Evolutionary conservation across 495 filamentous ascomycete species (phyloP), one percentile per base, ranked within the genome.

Genomic region (Paragyromitra xinjiangensis): DNA sequence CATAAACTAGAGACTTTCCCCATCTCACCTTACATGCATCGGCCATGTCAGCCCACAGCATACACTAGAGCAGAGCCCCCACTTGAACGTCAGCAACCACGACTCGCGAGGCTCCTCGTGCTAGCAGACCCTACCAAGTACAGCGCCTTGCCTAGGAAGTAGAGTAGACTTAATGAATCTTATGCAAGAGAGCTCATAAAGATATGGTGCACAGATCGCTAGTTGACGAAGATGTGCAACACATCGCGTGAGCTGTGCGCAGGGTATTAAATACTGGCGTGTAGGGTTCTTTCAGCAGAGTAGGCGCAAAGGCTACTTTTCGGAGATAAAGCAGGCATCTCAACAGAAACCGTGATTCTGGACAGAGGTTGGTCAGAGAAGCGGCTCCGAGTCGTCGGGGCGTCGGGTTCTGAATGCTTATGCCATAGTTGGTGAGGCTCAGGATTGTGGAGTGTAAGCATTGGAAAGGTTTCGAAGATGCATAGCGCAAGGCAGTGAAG

Each of bases 401-500:
- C 42, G 74, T 77, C 48, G 74, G 53, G 69, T 77, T 73, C 61
- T 59, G 70, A 77, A 77, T 77, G 69, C 69, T 77, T 77, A 73
- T 77, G 73, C 68, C 64, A 24, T 19, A 58, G n/a, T 39, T 55
- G 37, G 44, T 59, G 68, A 64, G 39, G 45, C 51, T 73, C 73
- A 48, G 56, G 26, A 70, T 51, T 51, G 48, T 72, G 53, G 59
- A 53, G 22, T 42, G 45, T 16, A 22, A 40, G 65, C 55, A 71
- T 71, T 75, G 73, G 73, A 64, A 53, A 9, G 66, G 48, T 53
- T 71, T 64, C 56, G 56, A 34, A 63, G 56, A 40, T 34, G 53
- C 12, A 16, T n/a, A 34, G 24, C 53, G 67, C 58, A 71, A 68
- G 72, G 56, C 44, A 76, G 29, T 40, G 39, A 59, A 45, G 69